Conservation (phyloP, 2,329 filamentous ascomycete species). For the Neocucurbitaria cava region DNA sequence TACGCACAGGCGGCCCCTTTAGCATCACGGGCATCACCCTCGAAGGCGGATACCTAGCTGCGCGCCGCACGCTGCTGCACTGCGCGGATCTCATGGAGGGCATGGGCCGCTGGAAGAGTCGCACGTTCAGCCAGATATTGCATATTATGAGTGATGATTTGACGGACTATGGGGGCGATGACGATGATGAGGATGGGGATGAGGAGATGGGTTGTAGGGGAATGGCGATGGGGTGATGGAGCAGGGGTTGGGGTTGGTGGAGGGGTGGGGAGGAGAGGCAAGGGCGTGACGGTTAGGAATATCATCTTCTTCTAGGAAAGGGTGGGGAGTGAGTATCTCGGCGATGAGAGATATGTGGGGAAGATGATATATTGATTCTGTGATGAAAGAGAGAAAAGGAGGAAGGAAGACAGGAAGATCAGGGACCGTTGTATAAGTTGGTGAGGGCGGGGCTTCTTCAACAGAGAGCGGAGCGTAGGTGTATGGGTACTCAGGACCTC, state of each 20-base stretch:
- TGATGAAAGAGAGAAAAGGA: neutral
- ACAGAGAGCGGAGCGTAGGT: too few species aligned
- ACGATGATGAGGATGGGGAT: conserved; percentile 17
- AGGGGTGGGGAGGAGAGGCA: neutral
- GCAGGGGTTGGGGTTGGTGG: neutral
- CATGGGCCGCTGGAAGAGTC: conserved; percentile 59
- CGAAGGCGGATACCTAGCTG: conserved; percentile 59
- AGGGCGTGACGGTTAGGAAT: conserved; percentile 35
- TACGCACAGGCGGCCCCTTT: conserved; percentile 57
- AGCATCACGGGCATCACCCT: conserved; percentile 58
- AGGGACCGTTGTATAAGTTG: too few species aligned
- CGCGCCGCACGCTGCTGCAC: conserved; percentile 59
- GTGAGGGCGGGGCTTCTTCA: too few species aligned
- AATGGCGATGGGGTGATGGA: too few species aligned
- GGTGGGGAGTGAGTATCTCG: conserved; percentile 25
- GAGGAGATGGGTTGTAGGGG: too few species aligned
- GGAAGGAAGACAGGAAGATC: too few species aligned
- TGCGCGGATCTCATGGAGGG: conserved; percentile 62
- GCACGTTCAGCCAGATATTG: conserved; percentile 59
- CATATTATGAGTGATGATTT: conserved; percentile 63
- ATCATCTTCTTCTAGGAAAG: conserved; percentile 16
- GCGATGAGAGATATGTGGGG: conserved; percentile 34
- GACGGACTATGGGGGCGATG: conserved; percentile 42
- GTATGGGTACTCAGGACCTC: neutral
- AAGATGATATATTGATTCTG: conserved; percentile 22